Evolutionary conservation across 257 asterid genomes (phyloP), one percentile per base, ranked within the genome.

Genomic region (Solanum sparsipilum): DNA sequence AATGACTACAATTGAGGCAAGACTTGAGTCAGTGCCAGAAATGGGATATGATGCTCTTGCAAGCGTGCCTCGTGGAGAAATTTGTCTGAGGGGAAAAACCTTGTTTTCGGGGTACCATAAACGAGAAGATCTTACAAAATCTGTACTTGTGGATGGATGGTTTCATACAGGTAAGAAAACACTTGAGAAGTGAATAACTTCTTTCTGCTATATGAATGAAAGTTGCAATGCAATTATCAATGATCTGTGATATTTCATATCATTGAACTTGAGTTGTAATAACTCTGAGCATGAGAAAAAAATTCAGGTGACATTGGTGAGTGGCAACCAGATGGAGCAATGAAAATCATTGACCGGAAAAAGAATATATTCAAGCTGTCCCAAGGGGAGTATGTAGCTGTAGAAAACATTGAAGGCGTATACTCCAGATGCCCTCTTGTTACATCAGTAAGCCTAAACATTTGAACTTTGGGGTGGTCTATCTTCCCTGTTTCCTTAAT

Each of bases 361-460:
- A 96, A 97, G 95, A 97, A 97, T 36, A 97, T 97, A 88, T 97
- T 97, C 89, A 97, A 97, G 95, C 91, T 97, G 90, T 97, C 99
- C 36, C 98, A 96, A 93, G 99, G 99, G 11, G 99, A 97, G 88
- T 97, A 97, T 88, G 96, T 97, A 76, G 97, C 98, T 15, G 98
- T 97, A 23, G 98, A 97, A 89, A 92, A 93, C 83, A 78, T 96
- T 13, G 99, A 97, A 90, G 94, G 90, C 90, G 90, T 92, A n/a
- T 97, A 93, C 85, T 92, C 96, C 5, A 88, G 95, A 86, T 96
- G 97, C 84, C 96, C 98, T 74, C 94, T 95, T n/a, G 92, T 95
- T 84, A 88, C 98, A 84, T 92, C 97, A 15, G 96, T 94, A 76
- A 89, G 98, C 83, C n/a, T 8, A 52, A 84, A 63, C 27, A 18